phyloP scores from a whole-genome alignment of 768 basidiomycete species.

The Panus rudis region DNA sequence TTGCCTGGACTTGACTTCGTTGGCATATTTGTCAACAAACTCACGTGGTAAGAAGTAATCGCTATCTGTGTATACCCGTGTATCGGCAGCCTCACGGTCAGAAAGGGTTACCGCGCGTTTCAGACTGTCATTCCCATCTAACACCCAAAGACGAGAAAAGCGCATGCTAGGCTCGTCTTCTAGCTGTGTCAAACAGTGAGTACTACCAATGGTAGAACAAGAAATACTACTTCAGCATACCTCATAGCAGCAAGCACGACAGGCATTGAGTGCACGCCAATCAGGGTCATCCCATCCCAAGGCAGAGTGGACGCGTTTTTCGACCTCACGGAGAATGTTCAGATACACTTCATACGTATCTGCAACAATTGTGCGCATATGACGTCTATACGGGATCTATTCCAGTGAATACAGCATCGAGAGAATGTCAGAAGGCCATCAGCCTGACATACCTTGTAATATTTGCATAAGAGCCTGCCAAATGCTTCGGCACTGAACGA shows the following conservation, averaged over 20 bases:
- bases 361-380: constrained; percentile 20
- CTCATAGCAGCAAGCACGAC: constrained; percentile 31
- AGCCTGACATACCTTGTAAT: constrained; percentile 8
- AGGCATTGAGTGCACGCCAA: constrained; percentile 29
- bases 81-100: constrained; percentile 14
- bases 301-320: constrained; percentile 14
- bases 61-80: constrained; percentile 13
- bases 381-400: constrained; percentile 23
- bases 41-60: constrained; percentile 21
- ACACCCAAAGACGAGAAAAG: constrained; percentile 17
- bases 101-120: constrained; percentile 20
- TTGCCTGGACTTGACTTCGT: constrained; percentile 27
- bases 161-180: constrained; percentile 23
- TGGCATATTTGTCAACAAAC: constrained; percentile 23
- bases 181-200: constrained; percentile 14
- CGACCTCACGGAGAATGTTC: constrained; percentile 15
- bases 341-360: constrained; percentile 32
- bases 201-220: not conserved
- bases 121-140: constrained; percentile 15
- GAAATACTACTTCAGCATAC: constrained; percentile 13
- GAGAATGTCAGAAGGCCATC: not conserved
- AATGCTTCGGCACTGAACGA: constrained; percentile 13
- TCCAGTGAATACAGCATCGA: not conserved
- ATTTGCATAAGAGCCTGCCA: constrained; percentile 9
- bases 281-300: constrained; percentile 23